A percentile compares a stretch with the other conserved stretches of the same genome.
Evolutionary conservation across 306 rosid genomes (phyloP).

Genomic region (Cyamopsis tetragonoloba): DNA sequence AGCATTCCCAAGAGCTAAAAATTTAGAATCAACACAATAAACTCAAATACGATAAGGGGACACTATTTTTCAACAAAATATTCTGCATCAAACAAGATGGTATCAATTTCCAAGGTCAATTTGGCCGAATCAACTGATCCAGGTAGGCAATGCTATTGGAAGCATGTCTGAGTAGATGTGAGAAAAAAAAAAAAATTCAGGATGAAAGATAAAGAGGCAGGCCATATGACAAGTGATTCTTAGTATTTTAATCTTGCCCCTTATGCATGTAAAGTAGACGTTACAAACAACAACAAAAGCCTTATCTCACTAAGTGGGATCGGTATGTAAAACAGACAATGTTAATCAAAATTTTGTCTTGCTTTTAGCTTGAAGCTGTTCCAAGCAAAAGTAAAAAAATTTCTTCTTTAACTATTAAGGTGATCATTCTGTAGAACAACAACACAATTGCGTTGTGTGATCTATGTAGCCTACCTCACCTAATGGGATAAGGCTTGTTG

Average conservation of each 20-base stretch:
- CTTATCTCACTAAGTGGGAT: too few relatives aligned
- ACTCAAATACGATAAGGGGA: background rate
- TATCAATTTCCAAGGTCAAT: background rate
- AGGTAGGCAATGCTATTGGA: background rate
- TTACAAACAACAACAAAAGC: too few relatives aligned
- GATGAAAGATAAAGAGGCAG: background rate
- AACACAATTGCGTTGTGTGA: too few relatives aligned
- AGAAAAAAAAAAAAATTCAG: background rate
- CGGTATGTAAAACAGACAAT: background rate
- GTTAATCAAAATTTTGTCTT: background rate
- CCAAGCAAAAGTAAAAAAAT: background rate
- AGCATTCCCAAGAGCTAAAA: background rate
- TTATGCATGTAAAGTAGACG: background rate
- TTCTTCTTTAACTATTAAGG: background rate
- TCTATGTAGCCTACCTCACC: too few relatives aligned
- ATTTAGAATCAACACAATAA: background rate
- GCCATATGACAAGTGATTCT: background rate
- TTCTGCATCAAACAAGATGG: conserved; percentile 1
- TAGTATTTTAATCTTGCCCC: background rate
- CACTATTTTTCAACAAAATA: background rate
- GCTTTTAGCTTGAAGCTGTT: conserved; percentile 4
- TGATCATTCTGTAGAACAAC: background rate
- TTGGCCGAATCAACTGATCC: background rate
- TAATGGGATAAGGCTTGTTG: too few relatives aligned
- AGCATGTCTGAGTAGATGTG: background rate